Evolutionary conservation across 495 filamentous ascomycete genomes (phyloP).

Genomic region (Aspergillus homomorphus): DNA sequence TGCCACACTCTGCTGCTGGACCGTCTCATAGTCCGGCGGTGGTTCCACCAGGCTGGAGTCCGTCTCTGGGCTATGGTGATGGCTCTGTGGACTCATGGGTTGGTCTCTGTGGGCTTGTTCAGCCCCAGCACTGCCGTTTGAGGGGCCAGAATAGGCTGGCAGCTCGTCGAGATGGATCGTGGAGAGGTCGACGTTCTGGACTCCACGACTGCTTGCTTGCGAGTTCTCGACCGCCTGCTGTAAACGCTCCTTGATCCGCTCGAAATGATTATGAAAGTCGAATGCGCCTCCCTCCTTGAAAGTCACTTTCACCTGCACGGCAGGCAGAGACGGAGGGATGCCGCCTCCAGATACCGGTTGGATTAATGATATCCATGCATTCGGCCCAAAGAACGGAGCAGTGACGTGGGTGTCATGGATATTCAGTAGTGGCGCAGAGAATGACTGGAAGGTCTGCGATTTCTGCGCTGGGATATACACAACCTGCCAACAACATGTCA

Average conservation of each 20-base stretch:
- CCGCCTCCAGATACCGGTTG: constrained; percentile 82
- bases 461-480: constrained; percentile 79
- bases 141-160: constrained; percentile 66
- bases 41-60: constrained; percentile 64
- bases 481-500: constrained; percentile 50
- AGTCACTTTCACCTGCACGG: constrained; percentile 74
- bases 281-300: constrained; percentile 95
- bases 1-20: constrained; percentile 74
- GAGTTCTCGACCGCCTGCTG: constrained; percentile 74
- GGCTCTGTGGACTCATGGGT: constrained; percentile 11
- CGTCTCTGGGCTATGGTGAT: constrained; percentile 19
- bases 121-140: constrained; percentile 12
- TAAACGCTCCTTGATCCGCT: constrained; percentile 78
- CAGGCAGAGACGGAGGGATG: constrained; percentile 68
- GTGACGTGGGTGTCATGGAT: constrained; percentile 85
- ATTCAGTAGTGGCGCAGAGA: constrained; percentile 81
- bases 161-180: constrained; percentile 75
- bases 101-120: constrained; percentile 2
- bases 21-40: constrained; percentile 91
- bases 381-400: constrained; percentile 94
- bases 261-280: constrained; percentile 82
- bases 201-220: constrained; percentile 43
- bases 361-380: constrained; percentile 79
- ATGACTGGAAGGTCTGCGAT: constrained; percentile 73
- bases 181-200: constrained; percentile 51